These are phyloP conservation scores for Monilinia aucupariae DNA, from an alignment of 2,329 filamentous ascomycete species.

Conservation along the genomic window DNA sequence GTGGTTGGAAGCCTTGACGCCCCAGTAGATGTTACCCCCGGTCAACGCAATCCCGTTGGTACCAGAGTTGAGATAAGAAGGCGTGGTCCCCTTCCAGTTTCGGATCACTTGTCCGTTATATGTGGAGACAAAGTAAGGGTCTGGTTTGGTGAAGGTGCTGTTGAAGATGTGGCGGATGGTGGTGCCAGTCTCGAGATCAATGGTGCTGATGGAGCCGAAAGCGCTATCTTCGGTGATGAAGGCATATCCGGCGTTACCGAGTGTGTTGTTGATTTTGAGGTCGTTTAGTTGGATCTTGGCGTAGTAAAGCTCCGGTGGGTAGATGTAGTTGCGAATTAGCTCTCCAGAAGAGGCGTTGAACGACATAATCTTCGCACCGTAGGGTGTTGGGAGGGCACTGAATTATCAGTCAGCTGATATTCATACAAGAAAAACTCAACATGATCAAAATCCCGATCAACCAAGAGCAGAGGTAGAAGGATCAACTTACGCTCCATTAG, in stretches of 20 bases:
- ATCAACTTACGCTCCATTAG: slow-evolving; percentile 1
- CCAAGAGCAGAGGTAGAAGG: not conserved
- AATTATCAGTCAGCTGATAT: not conserved
- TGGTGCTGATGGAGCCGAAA: not conserved
- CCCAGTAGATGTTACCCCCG: not conserved
- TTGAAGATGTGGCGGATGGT: not conserved
- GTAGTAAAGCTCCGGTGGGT: slow-evolving; percentile 6
- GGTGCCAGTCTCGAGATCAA: not conserved
- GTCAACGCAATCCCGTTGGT: slow-evolving; percentile 2
- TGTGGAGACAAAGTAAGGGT: slow-evolving; percentile 1
- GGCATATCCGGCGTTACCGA: not conserved
- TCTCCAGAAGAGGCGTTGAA: slow-evolving; percentile 4
- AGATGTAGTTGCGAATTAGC: slow-evolving; percentile 2
- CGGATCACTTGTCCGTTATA: slow-evolving; percentile 7
- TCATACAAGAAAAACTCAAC: not conserved
- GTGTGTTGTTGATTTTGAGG: not conserved
- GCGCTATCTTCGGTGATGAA: slow-evolving; percentile 2
- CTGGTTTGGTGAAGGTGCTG: not conserved
- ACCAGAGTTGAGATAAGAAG: not conserved
- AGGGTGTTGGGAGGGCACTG: not conserved
- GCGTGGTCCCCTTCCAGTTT: not conserved
- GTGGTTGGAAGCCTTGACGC: slow-evolving; percentile 4
- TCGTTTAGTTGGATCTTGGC: not conserved
- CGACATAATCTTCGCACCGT: not conserved
- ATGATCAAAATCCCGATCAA: not conserved